A percentile compares a stretch with the other conserved stretches of the same genome.
Evolutionary conservation across 805 yeast species (phyloP).

Genomic region (Schwanniomyces occidentalis): DNA sequence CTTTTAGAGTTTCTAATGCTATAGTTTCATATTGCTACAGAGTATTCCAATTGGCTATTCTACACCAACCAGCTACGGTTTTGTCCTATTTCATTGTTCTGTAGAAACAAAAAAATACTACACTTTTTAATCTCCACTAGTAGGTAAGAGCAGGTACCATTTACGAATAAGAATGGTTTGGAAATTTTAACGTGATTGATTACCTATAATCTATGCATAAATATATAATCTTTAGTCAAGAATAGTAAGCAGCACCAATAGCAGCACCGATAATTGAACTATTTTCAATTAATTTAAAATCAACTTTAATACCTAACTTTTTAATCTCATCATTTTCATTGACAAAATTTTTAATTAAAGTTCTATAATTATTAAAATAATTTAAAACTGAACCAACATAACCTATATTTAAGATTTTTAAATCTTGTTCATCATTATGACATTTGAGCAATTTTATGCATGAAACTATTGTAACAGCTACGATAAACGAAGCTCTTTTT

Average conservation of each 20-base stretch:
- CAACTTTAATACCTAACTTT: constrained; percentile 30
- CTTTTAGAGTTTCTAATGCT: no score
- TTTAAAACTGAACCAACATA: constrained; percentile 54
- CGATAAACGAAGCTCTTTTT: constrained; percentile 44
- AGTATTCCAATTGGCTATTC: no score
- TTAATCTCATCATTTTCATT: constrained; percentile 23
- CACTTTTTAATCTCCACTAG: no score
- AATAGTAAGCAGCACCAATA: constrained; percentile 46
- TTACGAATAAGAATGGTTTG: no score
- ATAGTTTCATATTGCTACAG: no score
- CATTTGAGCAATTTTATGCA: constrained; percentile 26
- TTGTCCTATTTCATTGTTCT: no score
- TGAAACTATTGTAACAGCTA: constrained; percentile 44
- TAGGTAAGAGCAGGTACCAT: no score
- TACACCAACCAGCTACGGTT: no score
- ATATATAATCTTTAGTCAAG: no score
- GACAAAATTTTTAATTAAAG: constrained; percentile 22
- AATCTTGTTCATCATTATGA: constrained; percentile 20
- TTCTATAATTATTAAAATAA: constrained; percentile 42
- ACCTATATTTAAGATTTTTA: constrained; percentile 36
- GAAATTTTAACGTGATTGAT: no score
- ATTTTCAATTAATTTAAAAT: constrained; percentile 41
- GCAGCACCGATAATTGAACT: constrained; percentile 57
- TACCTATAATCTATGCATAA: no score
- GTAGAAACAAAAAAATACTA: no score